These are phyloP conservation scores for Hyphopichia khmerensis DNA, from an alignment of 1,139 yeast species.

Conservation along the genomic window DNA sequence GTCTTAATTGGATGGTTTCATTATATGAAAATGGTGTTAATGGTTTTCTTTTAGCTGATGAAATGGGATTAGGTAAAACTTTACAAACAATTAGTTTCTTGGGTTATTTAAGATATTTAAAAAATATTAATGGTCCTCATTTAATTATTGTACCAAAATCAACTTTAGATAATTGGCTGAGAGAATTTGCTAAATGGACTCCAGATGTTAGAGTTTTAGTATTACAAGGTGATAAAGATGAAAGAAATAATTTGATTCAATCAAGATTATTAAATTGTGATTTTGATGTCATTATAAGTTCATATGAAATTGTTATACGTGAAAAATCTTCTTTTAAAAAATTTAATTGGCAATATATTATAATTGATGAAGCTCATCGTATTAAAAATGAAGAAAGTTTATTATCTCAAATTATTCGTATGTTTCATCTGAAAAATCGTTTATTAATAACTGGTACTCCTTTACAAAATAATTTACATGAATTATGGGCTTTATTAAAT, in stretches of 20 bases:
- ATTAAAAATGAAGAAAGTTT: slow-evolving; percentile 76
- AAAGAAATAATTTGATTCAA: slow-evolving; percentile 53
- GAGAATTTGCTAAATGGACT: slow-evolving; percentile 77
- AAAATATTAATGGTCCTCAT: slow-evolving; percentile 67
- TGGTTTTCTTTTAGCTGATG: slow-evolving; percentile 88
- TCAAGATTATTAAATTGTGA: slow-evolving; percentile 55
- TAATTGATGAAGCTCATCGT: slow-evolving; percentile 82
- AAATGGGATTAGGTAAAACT: slow-evolving; percentile 97
- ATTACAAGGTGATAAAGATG: slow-evolving; percentile 72
- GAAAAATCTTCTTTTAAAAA: slow-evolving; percentile 66
- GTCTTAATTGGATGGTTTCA: slow-evolving; percentile 87
- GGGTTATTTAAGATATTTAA: slow-evolving; percentile 66
- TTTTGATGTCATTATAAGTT: slow-evolving; percentile 71
- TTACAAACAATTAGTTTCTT: slow-evolving; percentile 86
- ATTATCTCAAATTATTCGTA: slow-evolving; percentile 70
- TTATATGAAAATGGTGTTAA: slow-evolving; percentile 80
- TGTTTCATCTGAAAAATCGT: slow-evolving; percentile 69
- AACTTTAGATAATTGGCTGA: slow-evolving; percentile 75
- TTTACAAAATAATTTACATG: slow-evolving; percentile 73
- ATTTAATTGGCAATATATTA: slow-evolving; percentile 70
- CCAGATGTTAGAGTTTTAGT: slow-evolving; percentile 71
- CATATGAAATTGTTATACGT: slow-evolving; percentile 75
- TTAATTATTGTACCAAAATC: slow-evolving; percentile 76
- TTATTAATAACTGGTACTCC: slow-evolving; percentile 81
- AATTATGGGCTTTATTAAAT: slow-evolving; percentile 76